Conservation (phyloP, 345 rosid genomes). For the Salix exigua region DNA sequence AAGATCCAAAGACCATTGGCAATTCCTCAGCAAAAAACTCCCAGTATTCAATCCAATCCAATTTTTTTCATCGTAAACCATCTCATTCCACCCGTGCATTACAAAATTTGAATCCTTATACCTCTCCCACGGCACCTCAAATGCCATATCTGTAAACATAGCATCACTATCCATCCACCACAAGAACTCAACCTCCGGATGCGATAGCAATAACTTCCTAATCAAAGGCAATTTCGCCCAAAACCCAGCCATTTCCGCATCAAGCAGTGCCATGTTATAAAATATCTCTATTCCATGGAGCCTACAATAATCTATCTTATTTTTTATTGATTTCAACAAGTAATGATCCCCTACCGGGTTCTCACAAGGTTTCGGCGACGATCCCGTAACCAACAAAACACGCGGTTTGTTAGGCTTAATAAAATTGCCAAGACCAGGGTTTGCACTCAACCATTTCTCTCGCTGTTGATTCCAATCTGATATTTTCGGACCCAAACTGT, state of each 20-base stretch:
- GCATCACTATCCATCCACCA: slow-evolving; percentile 93
- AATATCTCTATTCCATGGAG: slow-evolving; percentile 71
- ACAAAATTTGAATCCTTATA: slow-evolving; percentile 55
- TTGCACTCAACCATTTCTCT: slow-evolving; percentile 44
- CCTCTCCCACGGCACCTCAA: slow-evolving; percentile 79
- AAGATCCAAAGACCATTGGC: slow-evolving; percentile 64
- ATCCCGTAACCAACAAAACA: slow-evolving; percentile 70
- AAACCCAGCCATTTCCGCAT: slow-evolving; percentile 72
- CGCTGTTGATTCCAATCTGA: slow-evolving; percentile 68
- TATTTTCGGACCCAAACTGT: slow-evolving; percentile 54
- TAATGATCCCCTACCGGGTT: slow-evolving; percentile 75
- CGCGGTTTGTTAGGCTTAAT: slow-evolving; percentile 50
- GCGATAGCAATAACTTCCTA: slow-evolving; percentile 52
- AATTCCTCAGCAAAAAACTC: slow-evolving; percentile 58
- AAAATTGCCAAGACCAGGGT: slow-evolving; percentile 54
- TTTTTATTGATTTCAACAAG: slow-evolving; percentile 62
- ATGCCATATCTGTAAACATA: slow-evolving; percentile 72
- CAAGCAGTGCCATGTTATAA: slow-evolving; percentile 63
- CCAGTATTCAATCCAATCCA: slow-evolving; percentile 75
- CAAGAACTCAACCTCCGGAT: slow-evolving; percentile 64
- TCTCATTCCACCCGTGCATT: slow-evolving; percentile 75
- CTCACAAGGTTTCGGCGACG: slow-evolving; percentile 74
- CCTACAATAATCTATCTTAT: slow-evolving; percentile 75
- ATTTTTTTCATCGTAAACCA: slow-evolving; percentile 62
- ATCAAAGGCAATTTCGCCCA: slow-evolving; percentile 76